These are phyloP conservation scores for Rhodamnia rubescens DNA, from an alignment of 345 rosid genomes.

Conservation along the genomic window DNA sequence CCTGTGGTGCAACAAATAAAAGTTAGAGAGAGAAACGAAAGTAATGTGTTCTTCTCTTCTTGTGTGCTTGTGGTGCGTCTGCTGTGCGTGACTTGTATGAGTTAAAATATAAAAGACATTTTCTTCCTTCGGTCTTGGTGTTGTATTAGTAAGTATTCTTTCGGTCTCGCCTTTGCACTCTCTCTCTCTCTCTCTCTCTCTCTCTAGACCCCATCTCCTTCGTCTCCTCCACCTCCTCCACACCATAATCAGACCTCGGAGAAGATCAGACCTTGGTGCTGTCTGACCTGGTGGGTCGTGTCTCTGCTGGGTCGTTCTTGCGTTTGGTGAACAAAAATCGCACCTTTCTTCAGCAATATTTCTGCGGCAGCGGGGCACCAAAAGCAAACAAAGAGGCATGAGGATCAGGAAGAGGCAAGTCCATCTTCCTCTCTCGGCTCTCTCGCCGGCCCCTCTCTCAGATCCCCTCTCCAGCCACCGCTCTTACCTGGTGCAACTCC, in stretches of 20 bases:
- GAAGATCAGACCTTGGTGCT: neutral
- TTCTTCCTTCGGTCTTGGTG: neutral
- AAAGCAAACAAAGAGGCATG: conserved; percentile 22
- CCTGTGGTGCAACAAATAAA: conserved; percentile 65
- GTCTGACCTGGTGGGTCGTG: neutral
- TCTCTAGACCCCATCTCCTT: neutral
- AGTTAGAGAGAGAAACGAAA: conserved; percentile 24
- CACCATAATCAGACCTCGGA: neutral
- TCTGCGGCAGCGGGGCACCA: neutral
- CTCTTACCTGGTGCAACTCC: conserved; percentile 35
- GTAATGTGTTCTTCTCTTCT: neutral
- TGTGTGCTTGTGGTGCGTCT: neutral
- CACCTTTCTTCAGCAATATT: neutral
- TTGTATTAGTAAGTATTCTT: neutral
- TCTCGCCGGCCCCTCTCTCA: conserved; percentile 68
- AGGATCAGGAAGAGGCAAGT: conserved; percentile 88
- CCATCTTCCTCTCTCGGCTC: conserved; percentile 66
- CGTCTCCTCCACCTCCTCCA: neutral
- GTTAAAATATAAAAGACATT: neutral
- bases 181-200: neutral
- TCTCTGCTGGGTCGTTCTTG: neutral
- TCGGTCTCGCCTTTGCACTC: neutral
- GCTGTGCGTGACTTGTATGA: neutral
- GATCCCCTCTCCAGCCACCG: conserved; percentile 48
- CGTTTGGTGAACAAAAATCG: conserved; percentile 10